These are phyloP conservation scores for Cyberlindnera veronae DNA, from an alignment of 805 yeast genomes.

Conservation along the genomic window DNA sequence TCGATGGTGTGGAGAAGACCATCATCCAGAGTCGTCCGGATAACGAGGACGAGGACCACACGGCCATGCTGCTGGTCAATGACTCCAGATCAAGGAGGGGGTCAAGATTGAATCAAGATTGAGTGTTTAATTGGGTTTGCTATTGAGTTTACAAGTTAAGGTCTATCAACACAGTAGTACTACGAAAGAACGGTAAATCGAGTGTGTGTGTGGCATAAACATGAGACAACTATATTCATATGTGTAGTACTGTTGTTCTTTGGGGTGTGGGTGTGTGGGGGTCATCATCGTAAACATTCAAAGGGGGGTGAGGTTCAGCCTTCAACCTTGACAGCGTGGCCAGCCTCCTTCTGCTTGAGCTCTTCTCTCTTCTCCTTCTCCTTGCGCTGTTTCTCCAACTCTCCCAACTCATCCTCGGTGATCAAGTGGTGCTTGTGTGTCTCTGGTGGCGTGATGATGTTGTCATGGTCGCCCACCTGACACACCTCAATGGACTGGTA, in stretches of 20 bases:
- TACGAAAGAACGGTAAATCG: too few relatives aligned
- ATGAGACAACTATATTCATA: too few relatives aligned
- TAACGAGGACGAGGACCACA: slow-evolving; percentile 16
- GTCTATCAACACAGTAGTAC: too few relatives aligned
- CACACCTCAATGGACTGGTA: slow-evolving; percentile 55
- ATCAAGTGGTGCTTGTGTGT: slow-evolving; percentile 65
- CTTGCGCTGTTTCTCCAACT: slow-evolving; percentile 35
- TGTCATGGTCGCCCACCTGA: slow-evolving; percentile 25
- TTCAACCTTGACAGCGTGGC: slow-evolving; percentile 17
- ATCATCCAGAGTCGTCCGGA: slow-evolving; percentile 67
- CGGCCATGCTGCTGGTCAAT: slow-evolving; percentile 7
- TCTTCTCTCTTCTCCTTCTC: slow-evolving; percentile 29
- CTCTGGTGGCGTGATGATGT: slow-evolving; percentile 25
- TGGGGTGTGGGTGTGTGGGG: not conserved
- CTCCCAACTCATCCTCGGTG: slow-evolving; percentile 58
- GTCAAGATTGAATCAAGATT: not conserved
- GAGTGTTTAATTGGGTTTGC: too few relatives aligned
- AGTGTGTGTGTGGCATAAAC: too few relatives aligned
- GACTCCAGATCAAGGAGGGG: not conserved
- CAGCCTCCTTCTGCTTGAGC: slow-evolving; percentile 19
- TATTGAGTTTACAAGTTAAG: too few relatives aligned
- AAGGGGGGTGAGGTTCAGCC: slow-evolving; percentile 4
- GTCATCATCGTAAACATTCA: not conserved
- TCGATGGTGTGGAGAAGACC: slow-evolving; percentile 81
- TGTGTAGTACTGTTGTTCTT: too few relatives aligned